Conservation (phyloP, 2,329 filamentous ascomycete genomes). For the Aspergillus latus region DNA sequence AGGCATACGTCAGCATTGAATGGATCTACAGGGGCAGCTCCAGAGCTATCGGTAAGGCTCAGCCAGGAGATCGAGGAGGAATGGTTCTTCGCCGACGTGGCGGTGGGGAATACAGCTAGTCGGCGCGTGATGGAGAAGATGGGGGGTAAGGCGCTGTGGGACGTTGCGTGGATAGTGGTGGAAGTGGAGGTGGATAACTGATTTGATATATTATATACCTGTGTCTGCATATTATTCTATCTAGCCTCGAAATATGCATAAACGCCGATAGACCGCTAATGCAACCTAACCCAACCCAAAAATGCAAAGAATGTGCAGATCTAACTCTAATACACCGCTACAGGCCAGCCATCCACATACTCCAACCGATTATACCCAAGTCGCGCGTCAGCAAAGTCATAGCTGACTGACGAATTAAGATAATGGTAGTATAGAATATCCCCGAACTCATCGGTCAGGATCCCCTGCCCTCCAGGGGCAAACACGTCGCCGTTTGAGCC, state of each 20-base stretch:
- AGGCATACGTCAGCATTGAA: background rate
- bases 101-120: conserved; percentile 15
- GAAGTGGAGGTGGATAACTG: conserved; percentile 25
- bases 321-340: conserved; percentile 16
- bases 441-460: conserved; percentile 49
- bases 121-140: conserved; percentile 47
- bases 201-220: background rate
- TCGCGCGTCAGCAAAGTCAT: conserved; percentile 32
- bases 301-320: background rate
- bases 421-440: conserved; percentile 40
- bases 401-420: conserved; percentile 31
- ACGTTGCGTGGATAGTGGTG: conserved; percentile 40
- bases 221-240: background rate
- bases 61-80: background rate
- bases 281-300: background rate
- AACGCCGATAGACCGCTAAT: too few relatives aligned
- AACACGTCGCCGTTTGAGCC: conserved; percentile 61
- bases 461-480: conserved; percentile 65
- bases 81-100: conserved; percentile 11
- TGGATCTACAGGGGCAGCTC: background rate
- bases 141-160: conserved; percentile 38
- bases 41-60: background rate
- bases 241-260: background rate
- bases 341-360: conserved; percentile 36
- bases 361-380: conserved; percentile 32